These are phyloP conservation scores for Penicillium paradoxum DNA, from an alignment of 495 filamentous ascomycete species.

Conservation along the genomic window DNA sequence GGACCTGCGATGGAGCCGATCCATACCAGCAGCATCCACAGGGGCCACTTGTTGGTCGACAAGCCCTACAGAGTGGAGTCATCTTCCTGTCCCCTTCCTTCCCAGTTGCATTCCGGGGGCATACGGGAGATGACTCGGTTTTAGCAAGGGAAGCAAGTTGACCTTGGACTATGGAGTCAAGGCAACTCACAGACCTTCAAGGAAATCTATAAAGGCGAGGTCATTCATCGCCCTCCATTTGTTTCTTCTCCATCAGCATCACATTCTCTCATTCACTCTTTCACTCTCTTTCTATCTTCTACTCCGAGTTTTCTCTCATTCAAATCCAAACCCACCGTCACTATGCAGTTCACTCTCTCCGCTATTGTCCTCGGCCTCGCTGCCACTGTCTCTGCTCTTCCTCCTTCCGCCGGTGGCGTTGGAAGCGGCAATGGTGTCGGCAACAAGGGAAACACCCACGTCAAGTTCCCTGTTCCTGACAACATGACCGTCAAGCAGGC, in stretches of 20 bases:
- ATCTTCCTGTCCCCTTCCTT: slow-evolving; percentile 24
- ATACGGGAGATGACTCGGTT: slow-evolving; percentile 12
- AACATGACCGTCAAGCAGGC: slow-evolving; percentile 46
- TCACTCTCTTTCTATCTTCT: slow-evolving; percentile 21
- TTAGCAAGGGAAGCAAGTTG: slow-evolving; percentile 6
- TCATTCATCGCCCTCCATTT: slow-evolving; percentile 9
- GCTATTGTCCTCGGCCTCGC: slow-evolving; percentile 27
- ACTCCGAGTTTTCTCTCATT: slow-evolving; percentile 32
- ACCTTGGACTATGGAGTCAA: slow-evolving; percentile 8
- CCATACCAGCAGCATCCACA: slow-evolving; percentile 27
- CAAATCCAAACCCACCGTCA: slow-evolving; percentile 35
- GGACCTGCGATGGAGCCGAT: slow-evolving; percentile 17
- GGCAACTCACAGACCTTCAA: slow-evolving; percentile 22
- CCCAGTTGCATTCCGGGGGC: slow-evolving; percentile 31
- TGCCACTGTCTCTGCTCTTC: slow-evolving; percentile 26
- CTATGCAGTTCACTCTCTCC: slow-evolving; percentile 35
- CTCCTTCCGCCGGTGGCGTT: slow-evolving; percentile 8
- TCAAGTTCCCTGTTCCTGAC: slow-evolving; percentile 32
- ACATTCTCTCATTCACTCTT: slow-evolving; percentile 24
- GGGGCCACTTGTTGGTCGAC: slow-evolving; percentile 7
- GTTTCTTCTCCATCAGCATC: slow-evolving; percentile 34
- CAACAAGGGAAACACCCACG: slow-evolving; percentile 30
- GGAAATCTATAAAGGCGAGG: slow-evolving; percentile 36
- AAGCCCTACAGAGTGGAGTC: slow-evolving; percentile 17
- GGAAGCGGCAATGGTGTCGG: slow-evolving; percentile 17